Evolutionary conservation across 257 asterid species (phyloP).

Genomic region (Solanum chmielewskii): DNA sequence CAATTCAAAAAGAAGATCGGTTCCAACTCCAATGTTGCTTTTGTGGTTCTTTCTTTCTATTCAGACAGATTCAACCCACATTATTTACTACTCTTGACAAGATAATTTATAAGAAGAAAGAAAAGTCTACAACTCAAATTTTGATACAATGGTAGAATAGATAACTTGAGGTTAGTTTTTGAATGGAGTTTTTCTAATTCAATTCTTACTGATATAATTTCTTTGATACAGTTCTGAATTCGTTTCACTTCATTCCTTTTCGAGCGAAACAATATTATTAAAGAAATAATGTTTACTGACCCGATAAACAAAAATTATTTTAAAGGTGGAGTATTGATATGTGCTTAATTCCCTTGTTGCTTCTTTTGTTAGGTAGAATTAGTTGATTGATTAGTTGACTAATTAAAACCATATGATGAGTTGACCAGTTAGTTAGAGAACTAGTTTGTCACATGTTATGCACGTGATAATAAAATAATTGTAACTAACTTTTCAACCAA

Average conservation of each 20-base stretch:
- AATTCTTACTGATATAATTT: no score
- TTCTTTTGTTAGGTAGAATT: background rate
- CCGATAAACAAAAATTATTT: no score
- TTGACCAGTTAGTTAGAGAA: background rate
- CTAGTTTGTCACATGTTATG: background rate
- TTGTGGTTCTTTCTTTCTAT: no score
- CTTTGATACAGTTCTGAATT: no score
- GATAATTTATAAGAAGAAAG: background rate
- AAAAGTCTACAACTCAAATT: background rate
- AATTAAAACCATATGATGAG: background rate
- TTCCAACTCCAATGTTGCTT: background rate
- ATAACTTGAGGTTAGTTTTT: no score
- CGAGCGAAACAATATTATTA: no score
- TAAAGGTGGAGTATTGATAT: background rate
- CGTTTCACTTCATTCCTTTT: no score
- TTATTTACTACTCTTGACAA: background rate
- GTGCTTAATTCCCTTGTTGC: background rate
- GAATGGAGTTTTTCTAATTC: background rate
- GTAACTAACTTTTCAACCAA: background rate
- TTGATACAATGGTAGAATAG: background rate
- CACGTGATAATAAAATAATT: background rate
- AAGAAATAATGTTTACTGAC: no score
- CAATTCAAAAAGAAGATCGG: background rate
- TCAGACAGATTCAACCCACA: no score
- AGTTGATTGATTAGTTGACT: background rate